Percentiles rank a stretch among this genome's conserved stretches.
These are phyloP conservation scores for Fraxinus excelsior DNA, from an alignment of 257 asterid genomes.

Conservation along the genomic window DNA sequence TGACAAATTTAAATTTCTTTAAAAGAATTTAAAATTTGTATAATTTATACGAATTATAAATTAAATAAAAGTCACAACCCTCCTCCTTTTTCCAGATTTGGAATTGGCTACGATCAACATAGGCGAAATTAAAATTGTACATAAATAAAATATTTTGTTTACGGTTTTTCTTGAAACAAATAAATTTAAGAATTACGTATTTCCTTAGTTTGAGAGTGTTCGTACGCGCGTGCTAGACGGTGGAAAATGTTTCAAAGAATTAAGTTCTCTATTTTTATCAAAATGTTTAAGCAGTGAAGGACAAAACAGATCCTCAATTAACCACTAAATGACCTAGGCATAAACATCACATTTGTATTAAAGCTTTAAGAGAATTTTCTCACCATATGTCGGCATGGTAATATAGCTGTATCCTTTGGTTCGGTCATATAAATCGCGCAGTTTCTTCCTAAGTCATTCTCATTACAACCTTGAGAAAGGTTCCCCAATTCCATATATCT, in stretches of 20 bases:
- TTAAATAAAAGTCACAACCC: no score
- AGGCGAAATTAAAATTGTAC: no score
- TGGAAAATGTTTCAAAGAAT: not conserved
- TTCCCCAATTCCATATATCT: slow-evolving; percentile 71
- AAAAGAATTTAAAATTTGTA: no score
- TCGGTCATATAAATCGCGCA: slow-evolving; percentile 80
- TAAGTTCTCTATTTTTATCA: not conserved
- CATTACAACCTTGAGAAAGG: slow-evolving; percentile 36
- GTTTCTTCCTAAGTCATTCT: slow-evolving; percentile 59
- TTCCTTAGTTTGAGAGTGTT: not conserved
- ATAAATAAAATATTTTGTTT: no score
- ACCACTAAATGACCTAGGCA: not conserved
- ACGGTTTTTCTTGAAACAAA: no score
- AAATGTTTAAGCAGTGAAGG: not conserved
- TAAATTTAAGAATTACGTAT: no score
- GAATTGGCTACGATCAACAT: no score
- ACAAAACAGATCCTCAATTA: not conserved
- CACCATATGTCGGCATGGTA: slow-evolving; percentile 82
- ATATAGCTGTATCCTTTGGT: slow-evolving; percentile 65
- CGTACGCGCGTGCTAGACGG: not conserved
- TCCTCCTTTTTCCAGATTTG: no score
- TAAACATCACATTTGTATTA: not conserved
- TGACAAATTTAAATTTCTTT: no score
- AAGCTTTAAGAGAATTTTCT: slow-evolving; percentile 15
- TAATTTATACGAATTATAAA: no score